Evolutionary conservation across 257 asterid genomes (phyloP).

Genomic region (Solanum habrochaites): DNA sequence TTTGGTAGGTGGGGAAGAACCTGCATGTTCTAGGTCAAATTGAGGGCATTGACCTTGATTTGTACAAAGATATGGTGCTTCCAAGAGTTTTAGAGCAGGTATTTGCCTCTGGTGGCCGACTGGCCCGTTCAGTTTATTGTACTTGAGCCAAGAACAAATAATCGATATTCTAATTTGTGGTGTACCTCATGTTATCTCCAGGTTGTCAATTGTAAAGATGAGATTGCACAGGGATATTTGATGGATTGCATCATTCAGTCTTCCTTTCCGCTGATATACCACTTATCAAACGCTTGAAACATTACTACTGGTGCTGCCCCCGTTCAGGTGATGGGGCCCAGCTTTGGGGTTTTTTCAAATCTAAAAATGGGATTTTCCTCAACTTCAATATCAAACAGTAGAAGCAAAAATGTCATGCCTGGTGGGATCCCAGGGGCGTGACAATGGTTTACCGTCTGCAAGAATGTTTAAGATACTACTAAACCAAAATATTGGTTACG

Average conservation of each 20-base stretch:
- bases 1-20: slow-evolving; percentile 89
- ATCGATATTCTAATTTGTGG: neutral
- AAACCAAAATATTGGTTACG: neutral
- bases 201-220: slow-evolving; percentile 99
- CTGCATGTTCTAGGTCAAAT: slow-evolving; percentile 97
- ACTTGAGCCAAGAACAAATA: neutral
- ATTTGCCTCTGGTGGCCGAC: slow-evolving; percentile 1
- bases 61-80: slow-evolving; percentile 88
- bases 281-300: slow-evolving; percentile 95
- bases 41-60: slow-evolving; percentile 96
- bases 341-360: no score
- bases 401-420: neutral
- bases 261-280: slow-evolving; percentile 97
- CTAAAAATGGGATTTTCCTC: neutral
- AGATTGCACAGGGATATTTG: slow-evolving; percentile 85
- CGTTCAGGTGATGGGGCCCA: slow-evolving; percentile 80
- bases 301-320: slow-evolving; percentile 90
- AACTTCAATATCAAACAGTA: neutral
- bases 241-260: slow-evolving; percentile 99
- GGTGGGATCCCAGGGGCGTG: neutral
- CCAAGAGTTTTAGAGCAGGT: slow-evolving; percentile 98
- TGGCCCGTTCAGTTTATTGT: neutral
- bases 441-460: neutral
- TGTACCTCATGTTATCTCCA: slow-evolving; percentile 12
- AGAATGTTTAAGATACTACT: neutral